A percentile compares a stretch with the other conserved stretches of the same genome.
These are phyloP conservation scores for Pythium monospermum DNA, from an alignment of 352 stramenopile species.

Conservation along the genomic window DNA sequence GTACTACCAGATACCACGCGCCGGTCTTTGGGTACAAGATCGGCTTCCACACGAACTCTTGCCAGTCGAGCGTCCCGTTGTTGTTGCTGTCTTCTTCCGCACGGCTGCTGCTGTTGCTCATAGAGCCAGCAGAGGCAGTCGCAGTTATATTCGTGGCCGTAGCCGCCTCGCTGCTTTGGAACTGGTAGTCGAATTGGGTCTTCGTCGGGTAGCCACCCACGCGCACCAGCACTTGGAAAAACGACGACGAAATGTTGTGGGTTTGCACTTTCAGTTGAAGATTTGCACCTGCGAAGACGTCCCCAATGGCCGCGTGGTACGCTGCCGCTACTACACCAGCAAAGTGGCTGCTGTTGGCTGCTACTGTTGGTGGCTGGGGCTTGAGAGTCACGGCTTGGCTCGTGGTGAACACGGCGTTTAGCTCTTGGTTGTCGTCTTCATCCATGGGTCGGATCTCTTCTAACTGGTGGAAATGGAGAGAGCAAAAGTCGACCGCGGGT, in stretches of 20 bases:
- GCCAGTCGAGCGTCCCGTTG: neutral
- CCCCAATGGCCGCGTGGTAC: slow-evolving; percentile 1
- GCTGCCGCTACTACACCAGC: neutral
- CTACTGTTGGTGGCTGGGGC: neutral
- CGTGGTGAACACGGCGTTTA: neutral
- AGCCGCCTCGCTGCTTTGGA: slow-evolving; percentile 2
- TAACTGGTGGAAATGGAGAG: neutral
- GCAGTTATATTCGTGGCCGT: too few species aligned
- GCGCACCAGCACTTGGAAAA: slow-evolving; percentile 14
- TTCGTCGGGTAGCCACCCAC: slow-evolving; percentile 7
- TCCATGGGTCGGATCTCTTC: neutral
- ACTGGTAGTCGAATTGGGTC: slow-evolving; percentile 8
- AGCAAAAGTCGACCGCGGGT: neutral
- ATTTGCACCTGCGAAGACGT: neutral
- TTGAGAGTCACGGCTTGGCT: neutral
- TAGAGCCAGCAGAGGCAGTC: neutral
- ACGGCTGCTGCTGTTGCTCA: neutral
- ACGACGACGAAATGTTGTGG: neutral
- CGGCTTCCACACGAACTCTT: slow-evolving; percentile 3
- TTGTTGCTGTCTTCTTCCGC: neutral
- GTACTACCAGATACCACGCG: slow-evolving; percentile 2
- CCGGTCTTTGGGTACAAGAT: slow-evolving; percentile 11
- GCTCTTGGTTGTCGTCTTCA: neutral
- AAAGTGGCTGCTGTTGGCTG: neutral
- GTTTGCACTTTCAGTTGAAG: neutral